A percentile compares a stretch with the other conserved stretches of the same genome.
Evolutionary conservation across 2,329 filamentous ascomycete species (phyloP).

Genomic region (Escovopsis weberi): DNA sequence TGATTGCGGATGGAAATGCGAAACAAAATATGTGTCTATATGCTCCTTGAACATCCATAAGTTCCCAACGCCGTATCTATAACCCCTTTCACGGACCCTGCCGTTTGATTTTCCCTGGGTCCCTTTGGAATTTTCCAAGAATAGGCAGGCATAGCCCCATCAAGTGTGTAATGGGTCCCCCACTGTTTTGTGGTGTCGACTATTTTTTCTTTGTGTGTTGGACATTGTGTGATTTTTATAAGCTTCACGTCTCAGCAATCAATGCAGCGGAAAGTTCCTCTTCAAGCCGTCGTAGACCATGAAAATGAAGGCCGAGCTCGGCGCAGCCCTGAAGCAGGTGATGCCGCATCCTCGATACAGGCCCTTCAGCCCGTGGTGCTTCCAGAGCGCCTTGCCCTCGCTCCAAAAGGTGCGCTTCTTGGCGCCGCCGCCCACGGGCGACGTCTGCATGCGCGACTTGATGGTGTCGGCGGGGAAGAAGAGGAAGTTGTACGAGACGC

Average conservation of each 20-base stretch:
- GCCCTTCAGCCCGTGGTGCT: slow-evolving; percentile 64
- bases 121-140: too few species aligned
- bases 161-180: too few species aligned
- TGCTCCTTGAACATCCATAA: too few species aligned
- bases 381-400: slow-evolving; percentile 64
- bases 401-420: slow-evolving; percentile 53
- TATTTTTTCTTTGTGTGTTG: too few species aligned
- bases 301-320: slow-evolving; percentile 97
- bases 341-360: slow-evolving; percentile 93
- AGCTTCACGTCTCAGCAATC: background rate
- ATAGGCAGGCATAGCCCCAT: too few species aligned
- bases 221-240: too few species aligned
- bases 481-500: slow-evolving; percentile 89
- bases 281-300: slow-evolving; percentile 85
- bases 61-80: too few species aligned
- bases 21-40: too few species aligned
- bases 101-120: too few species aligned
- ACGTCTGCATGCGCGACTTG: slow-evolving; percentile 93
- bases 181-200: too few species aligned
- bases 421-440: slow-evolving; percentile 45
- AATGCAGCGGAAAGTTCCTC: slow-evolving; percentile 42
- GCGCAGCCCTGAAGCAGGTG: slow-evolving; percentile 73
- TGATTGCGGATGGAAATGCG: too few species aligned
- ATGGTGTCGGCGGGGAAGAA: slow-evolving; percentile 97
- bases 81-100: too few species aligned